A percentile compares a stretch with the other conserved stretches of the same genome.
Conservation (phyloP, 2,329 filamentous ascomycete species). For the Acrocalymma vagum region DNA sequence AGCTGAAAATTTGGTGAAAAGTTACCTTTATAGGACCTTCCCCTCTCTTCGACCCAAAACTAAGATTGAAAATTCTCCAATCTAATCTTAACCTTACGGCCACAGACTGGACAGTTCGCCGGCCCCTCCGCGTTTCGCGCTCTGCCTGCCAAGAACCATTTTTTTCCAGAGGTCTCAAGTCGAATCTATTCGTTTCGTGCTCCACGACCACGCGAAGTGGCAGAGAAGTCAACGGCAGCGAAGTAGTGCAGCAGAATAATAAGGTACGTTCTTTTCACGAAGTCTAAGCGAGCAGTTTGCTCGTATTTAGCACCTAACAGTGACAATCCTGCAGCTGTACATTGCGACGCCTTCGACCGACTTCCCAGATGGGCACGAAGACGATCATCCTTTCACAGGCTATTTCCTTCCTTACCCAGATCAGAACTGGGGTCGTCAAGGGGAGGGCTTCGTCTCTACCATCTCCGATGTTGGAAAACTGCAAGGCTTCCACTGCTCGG, state of each 20-base stretch:
- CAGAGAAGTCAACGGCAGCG: conserved; percentile 49
- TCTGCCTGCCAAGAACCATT: too few relatives aligned
- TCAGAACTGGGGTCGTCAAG: conserved; percentile 44
- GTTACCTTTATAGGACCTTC: too few relatives aligned
- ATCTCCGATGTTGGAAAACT: conserved; percentile 56
- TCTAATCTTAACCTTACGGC: too few relatives aligned
- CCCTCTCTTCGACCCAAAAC: too few relatives aligned
- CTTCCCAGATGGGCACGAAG: conserved; percentile 18
- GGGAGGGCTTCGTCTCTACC: conserved; percentile 60
- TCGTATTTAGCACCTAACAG: neutral
- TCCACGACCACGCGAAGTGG: conserved; percentile 49
- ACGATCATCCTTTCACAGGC: conserved; percentile 60
- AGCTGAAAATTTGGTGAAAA: too few relatives aligned
- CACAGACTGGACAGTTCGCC: too few relatives aligned
- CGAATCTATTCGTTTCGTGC: conserved; percentile 53
- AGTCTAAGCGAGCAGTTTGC: conserved; percentile 3
- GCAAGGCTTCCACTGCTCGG: too few relatives aligned
- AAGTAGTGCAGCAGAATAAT: conserved; percentile 50
- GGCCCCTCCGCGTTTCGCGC: too few relatives aligned
- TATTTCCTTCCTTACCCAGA: conserved; percentile 67
- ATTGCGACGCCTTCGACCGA: conserved; percentile 20
- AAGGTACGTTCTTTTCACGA: conserved; percentile 41
- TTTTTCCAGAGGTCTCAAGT: conserved; percentile 54
- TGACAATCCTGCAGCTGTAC: conserved; percentile 20
- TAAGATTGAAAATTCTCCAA: too few relatives aligned